A percentile compares a stretch with the other conserved stretches of the same genome.
Evolutionary conservation across 257 asterid genomes (phyloP).

Genomic region (Solanum chilense): DNA sequence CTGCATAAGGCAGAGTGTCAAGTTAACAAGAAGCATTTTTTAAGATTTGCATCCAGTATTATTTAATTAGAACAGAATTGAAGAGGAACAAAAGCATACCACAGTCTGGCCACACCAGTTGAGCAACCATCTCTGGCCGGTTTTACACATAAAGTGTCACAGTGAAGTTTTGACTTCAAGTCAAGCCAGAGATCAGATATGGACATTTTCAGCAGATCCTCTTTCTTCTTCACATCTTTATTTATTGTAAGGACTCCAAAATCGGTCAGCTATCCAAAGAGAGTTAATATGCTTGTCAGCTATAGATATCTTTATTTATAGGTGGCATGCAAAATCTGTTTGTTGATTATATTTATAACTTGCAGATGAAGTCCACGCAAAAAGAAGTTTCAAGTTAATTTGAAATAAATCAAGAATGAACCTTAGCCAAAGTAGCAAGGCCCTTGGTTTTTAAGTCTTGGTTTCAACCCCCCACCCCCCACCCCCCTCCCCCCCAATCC

Average conservation of each 20-base stretch:
- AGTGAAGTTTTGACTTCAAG: conserved; percentile 50
- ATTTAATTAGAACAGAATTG: background rate
- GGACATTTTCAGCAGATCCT: conserved; percentile 35
- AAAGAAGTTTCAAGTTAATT: background rate
- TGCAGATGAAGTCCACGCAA: background rate
- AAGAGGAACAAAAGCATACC: conserved; percentile 24
- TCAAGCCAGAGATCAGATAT: conserved; percentile 49
- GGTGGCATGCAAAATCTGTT: background rate
- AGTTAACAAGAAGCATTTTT: conserved; percentile 1
- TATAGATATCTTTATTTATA: background rate
- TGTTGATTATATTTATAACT: background rate
- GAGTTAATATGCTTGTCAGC: background rate
- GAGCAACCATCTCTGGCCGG: conserved; percentile 96
- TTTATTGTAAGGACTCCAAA: conserved; percentile 67
- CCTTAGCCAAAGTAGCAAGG: background rate
- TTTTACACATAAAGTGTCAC: conserved; percentile 62
- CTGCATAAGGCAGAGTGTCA: conserved; percentile 19
- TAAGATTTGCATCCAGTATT: background rate
- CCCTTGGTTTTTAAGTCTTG: background rate
- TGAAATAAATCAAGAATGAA: background rate
- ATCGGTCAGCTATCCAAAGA: conserved; percentile 43
- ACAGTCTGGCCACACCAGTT: conserved; percentile 84
- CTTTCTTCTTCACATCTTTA: conserved; percentile 53
- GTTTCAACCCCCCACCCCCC: background rate
- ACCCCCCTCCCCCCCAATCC: too few relatives aligned